Evolutionary conservation across 305 asterid genomes (phyloP).

Genomic region (Solanum chacoense): DNA sequence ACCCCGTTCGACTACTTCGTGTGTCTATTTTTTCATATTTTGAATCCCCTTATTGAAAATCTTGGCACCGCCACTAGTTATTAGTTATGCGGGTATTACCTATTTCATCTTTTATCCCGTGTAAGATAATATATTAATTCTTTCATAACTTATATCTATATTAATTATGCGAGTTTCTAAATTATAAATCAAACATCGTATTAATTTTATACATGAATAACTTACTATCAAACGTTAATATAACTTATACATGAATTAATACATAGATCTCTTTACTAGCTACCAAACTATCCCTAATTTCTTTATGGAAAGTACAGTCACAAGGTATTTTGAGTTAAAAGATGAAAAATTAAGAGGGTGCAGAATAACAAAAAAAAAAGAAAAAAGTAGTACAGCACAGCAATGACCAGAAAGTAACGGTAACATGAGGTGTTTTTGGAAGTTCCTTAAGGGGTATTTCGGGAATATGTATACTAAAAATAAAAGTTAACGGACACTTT

Average conservation of each 20-base stretch:
- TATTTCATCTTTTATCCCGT: background rate
- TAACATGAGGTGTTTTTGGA: conserved; percentile 33
- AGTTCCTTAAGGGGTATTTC: conserved; percentile 46
- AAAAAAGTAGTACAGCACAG: background rate
- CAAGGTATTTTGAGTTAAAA: background rate
- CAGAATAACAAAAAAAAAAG: background rate
- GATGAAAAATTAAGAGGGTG: background rate
- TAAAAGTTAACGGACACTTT: conserved; percentile 32
- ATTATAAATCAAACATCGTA: background rate
- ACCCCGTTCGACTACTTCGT: too few relatives aligned
- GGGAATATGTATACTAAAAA: conserved; percentile 10
- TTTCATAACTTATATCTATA: background rate
- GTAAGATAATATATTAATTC: background rate
- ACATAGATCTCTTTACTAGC: background rate
- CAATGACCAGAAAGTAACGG: conserved; percentile 20
- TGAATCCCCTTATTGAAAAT: too few relatives aligned
- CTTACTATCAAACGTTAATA: background rate
- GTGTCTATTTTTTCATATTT: too few relatives aligned
- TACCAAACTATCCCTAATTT: background rate
- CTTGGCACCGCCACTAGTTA: background rate
- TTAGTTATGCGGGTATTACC: background rate
- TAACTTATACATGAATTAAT: background rate
- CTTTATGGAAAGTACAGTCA: background rate
- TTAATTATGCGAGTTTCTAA: background rate
- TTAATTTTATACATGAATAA: background rate